Evolutionary conservation across 768 basidiomycete species (phyloP).

Genomic region (Amanita pallidorosea): DNA sequence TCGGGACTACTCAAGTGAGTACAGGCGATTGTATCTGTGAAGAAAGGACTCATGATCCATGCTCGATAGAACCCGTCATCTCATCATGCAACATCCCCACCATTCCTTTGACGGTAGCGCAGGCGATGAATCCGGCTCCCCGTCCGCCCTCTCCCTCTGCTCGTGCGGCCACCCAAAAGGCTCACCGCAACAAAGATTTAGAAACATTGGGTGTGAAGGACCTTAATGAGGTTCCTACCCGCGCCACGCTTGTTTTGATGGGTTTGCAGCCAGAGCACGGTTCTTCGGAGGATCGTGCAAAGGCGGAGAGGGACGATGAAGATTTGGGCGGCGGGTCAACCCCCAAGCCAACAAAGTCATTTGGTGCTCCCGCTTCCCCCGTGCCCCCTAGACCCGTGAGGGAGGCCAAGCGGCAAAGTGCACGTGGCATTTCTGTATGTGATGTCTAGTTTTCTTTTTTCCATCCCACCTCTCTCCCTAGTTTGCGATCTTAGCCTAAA

Average conservation of each 20-base stretch:
- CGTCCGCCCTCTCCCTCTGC: conserved; percentile 88
- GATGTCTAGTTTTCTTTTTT: conserved; percentile 5
- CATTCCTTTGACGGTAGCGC: conserved; percentile 88
- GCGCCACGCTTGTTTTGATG: conserved; percentile 73
- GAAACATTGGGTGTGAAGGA: conserved; percentile 82
- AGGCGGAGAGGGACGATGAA: conserved; percentile 22
- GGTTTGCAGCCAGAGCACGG: conserved; percentile 28
- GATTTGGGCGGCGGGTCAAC: conserved; percentile 10
- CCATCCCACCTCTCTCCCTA: neutral
- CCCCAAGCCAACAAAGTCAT: conserved; percentile 12
- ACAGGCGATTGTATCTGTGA: neutral
- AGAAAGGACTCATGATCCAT: conserved; percentile 9
- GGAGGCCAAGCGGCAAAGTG: conserved; percentile 40
- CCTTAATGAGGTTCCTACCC: conserved; percentile 67
- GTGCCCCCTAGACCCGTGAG: conserved; percentile 61
- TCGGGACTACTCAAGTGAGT: conserved; percentile 82
- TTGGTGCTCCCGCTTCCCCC: conserved; percentile 11
- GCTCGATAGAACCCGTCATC: conserved; percentile 68
- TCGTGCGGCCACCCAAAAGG: conserved; percentile 80
- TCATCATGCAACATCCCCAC: conserved; percentile 97
- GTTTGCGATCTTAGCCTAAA: conserved; percentile 1
- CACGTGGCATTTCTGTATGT: conserved; percentile 19
- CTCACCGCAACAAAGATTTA: conserved; percentile 80
- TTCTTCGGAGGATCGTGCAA: conserved; percentile 34
- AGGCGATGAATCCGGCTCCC: conserved; percentile 93